A percentile compares a stretch with the other conserved stretches of the same genome.
Evolutionary conservation across 208 protist species (phyloP).

Genomic region (Tritrichomonas musculus): DNA sequence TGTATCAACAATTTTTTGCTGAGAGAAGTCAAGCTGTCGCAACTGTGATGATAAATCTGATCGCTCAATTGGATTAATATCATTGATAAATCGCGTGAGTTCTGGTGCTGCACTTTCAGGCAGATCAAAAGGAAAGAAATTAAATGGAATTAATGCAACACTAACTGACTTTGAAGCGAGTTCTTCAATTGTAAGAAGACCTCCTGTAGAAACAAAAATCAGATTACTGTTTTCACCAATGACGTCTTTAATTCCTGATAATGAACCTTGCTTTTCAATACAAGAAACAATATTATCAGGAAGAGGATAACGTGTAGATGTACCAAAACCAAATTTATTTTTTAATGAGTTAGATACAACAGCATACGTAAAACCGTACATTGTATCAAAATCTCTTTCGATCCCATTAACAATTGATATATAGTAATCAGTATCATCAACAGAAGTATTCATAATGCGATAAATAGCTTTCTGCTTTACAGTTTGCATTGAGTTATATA

Average conservation of each 20-base stretch:
- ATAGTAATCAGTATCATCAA: neutral
- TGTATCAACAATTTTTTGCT: neutral
- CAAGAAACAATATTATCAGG: neutral
- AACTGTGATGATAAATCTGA: neutral
- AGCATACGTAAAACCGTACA: neutral
- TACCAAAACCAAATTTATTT: neutral
- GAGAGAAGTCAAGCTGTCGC: neutral
- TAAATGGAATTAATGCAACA: neutral
- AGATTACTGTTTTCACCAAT: neutral
- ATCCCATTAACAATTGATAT: neutral
- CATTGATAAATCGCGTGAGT: neutral
- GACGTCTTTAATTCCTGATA: neutral
- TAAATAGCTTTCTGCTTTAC: neutral
- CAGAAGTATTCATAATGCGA: neutral
- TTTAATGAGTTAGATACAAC: neutral
- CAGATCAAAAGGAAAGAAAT: neutral
- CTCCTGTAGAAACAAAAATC: neutral
- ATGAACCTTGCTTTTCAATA: neutral
- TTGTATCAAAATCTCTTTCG: neutral
- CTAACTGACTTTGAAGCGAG: neutral
- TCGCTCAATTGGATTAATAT: neutral
- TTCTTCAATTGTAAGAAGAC: neutral
- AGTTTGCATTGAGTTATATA: neutral
- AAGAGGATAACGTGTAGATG: neutral
- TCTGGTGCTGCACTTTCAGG: neutral